Evolutionary conservation across 164 flowering plant species (phyloP).

Genomic region (Malania oleifera): DNA sequence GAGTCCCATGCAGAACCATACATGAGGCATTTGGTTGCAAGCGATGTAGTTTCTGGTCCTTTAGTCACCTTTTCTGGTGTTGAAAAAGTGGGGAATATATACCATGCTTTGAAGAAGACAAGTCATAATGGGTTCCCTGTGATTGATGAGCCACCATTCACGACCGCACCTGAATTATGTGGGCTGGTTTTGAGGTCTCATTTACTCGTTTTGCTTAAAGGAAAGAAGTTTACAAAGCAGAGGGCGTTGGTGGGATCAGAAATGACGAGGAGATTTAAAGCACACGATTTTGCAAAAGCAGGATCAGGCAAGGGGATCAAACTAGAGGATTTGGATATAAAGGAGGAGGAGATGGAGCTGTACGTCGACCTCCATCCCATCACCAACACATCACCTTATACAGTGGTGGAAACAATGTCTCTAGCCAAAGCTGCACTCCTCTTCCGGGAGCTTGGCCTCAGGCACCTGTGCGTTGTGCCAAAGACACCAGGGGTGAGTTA

Average conservation of each 20-base stretch:
- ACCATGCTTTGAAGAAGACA: constrained; percentile 45
- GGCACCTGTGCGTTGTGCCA: constrained; percentile 90
- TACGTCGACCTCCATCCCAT: constrained; percentile 93
- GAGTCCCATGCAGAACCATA: constrained; percentile 92
- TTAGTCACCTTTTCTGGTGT: constrained; percentile 63
- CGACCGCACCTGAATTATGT: constrained; percentile 65
- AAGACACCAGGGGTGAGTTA: constrained; percentile 71
- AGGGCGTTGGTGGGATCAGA: constrained; percentile 32
- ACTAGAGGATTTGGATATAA: constrained; percentile 64
- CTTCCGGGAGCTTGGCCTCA: constrained; percentile 72
- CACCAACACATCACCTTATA: constrained; percentile 84
- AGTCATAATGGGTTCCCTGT: constrained; percentile 90
- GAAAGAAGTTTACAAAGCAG: constrained; percentile 48
- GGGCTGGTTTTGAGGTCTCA: constrained; percentile 87
- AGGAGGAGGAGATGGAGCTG: constrained; percentile 83
- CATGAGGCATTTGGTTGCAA: constrained; percentile 79
- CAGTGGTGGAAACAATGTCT: constrained; percentile 93
- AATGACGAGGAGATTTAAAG: constrained; percentile 39
- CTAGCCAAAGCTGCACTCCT: constrained; percentile 87
- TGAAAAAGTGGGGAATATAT: constrained; percentile 69
- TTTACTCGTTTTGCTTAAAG: constrained; percentile 71
- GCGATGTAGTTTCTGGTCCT: constrained; percentile 84
- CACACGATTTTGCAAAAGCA: constrained; percentile 84
- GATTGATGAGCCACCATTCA: constrained; percentile 78
- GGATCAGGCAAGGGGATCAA: constrained; percentile 84